These are phyloP conservation scores for Musa schizocarpa DNA, from an alignment of 176 grass and related monocot genomes.

Conservation along the genomic window DNA sequence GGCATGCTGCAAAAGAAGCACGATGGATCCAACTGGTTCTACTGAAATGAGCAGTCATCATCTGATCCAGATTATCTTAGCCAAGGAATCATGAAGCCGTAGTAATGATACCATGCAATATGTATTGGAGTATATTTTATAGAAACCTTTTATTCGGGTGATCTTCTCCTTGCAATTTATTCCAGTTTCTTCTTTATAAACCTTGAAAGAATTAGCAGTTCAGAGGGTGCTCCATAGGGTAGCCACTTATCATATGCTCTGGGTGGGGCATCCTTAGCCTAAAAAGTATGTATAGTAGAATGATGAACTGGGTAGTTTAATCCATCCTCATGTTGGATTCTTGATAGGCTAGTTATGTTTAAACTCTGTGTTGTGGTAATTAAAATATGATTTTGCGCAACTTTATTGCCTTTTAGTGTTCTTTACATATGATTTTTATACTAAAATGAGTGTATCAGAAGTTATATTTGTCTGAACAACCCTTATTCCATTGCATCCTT, in stretches of 20 bases:
- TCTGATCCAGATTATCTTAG: neutral
- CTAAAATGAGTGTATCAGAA: too few species aligned
- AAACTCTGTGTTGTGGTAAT: neutral
- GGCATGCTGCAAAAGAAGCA: constrained; percentile 1
- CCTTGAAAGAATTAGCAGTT: neutral
- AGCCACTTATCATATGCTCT: neutral
- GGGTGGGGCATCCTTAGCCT: neutral
- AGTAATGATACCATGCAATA: neutral
- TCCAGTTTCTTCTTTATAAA: neutral
- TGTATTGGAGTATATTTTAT: neutral
- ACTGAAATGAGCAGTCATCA: neutral
- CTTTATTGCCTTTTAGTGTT: too few species aligned
- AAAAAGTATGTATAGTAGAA: neutral
- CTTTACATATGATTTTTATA: too few species aligned
- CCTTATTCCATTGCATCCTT: too few species aligned
- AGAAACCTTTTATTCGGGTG: neutral
- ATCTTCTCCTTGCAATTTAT: neutral
- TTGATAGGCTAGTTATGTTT: neutral
- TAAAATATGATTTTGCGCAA: neutral
- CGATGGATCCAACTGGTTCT: constrained; percentile 3
- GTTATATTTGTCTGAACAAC: too few species aligned
- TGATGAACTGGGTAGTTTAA: neutral
- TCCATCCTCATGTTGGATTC: neutral
- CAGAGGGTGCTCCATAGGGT: neutral
- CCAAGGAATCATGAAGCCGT: neutral